Conservation (phyloP, 2,329 filamentous ascomycete species). For the Plectosphaerella sp. region DNA sequence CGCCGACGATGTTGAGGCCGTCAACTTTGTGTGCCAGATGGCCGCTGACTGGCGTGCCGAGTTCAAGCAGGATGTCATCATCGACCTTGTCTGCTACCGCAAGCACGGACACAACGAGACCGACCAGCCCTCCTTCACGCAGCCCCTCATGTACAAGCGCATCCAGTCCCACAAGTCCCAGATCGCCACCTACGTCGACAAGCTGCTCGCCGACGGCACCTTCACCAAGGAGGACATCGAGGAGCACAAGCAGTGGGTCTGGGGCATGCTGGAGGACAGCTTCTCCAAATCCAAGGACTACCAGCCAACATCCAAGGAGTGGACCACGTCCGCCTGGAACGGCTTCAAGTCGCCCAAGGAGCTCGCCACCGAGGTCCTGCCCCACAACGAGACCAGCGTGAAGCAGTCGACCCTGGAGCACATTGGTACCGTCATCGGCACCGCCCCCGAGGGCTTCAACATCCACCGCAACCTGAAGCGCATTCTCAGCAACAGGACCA, state of each 20-base stretch:
- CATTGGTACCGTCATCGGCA: constrained; percentile 77
- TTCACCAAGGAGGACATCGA: constrained; percentile 98
- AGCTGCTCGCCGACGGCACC: constrained; percentile 85
- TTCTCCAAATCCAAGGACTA: constrained; percentile 98
- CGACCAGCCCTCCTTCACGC: constrained; percentile 98
- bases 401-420: constrained; percentile 68
- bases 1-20: constrained; percentile 94
- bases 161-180: constrained; percentile 81
- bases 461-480: constrained; percentile 96
- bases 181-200: constrained; percentile 86
- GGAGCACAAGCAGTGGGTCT: constrained; percentile 99
- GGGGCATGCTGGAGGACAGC: constrained; percentile 97
- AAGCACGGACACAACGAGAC: constrained; percentile 99
- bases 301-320: constrained; percentile 92
- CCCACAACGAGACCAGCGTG: constrained; percentile 84
- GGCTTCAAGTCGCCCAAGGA: constrained; percentile 99
- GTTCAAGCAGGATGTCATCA: constrained; percentile 97
- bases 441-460: constrained; percentile 77
- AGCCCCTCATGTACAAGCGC: constrained; percentile 98
- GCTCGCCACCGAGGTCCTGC: constrained; percentile 87
- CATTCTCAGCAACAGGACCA: constrained; percentile 84
- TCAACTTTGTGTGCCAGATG: constrained; percentile 97
- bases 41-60: constrained; percentile 97
- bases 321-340: constrained; percentile 98
- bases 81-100: constrained; percentile 97